These are phyloP conservation scores for Dissophora ornata DNA, from an alignment of 192 early-diverging fungal genomes.

Conservation along the genomic window DNA sequence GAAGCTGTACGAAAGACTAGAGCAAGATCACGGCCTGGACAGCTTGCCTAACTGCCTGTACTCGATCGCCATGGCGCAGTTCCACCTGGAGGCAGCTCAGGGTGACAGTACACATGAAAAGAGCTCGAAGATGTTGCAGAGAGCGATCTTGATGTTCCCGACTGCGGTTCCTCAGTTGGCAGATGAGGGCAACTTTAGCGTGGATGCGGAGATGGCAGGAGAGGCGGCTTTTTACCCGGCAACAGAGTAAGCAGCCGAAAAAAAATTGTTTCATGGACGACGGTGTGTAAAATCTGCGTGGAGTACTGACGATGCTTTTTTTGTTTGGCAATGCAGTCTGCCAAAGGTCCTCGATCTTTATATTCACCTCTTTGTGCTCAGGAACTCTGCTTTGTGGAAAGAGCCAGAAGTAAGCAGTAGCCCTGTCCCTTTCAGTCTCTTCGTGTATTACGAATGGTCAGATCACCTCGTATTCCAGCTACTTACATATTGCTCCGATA, in stretches of 20 bases:
- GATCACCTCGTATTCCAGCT: no score
- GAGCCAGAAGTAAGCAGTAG: constrained; percentile 72
- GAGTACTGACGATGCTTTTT: no score
- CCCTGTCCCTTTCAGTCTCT: no score
- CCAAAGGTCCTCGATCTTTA: constrained; percentile 69
- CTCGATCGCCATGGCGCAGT: constrained; percentile 80
- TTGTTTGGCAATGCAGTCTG: constrained; percentile 26
- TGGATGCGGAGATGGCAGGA: constrained; percentile 65
- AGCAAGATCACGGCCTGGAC: constrained; percentile 52
- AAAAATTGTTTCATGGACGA: constrained; percentile 9
- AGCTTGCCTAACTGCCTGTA: constrained; percentile 78
- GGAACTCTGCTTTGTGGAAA: constrained; percentile 83
- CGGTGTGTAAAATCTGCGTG: no score
- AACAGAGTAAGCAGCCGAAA: constrained; percentile 30
- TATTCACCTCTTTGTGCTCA: constrained; percentile 79
- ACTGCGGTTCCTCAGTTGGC: constrained; percentile 69
- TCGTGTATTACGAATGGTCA: no score
- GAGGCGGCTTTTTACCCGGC: constrained; percentile 66
- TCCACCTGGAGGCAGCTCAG: constrained; percentile 71
- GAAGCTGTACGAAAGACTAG: constrained; percentile 55
- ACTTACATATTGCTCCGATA: no score
- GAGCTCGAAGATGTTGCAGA: constrained; percentile 68
- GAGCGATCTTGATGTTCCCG: constrained; percentile 82
- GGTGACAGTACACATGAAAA: constrained; percentile 35
- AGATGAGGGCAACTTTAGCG: constrained; percentile 70